Evolutionary conservation across 139 green algal species (phyloP).

Genomic region (Marvania coccoides): DNA sequence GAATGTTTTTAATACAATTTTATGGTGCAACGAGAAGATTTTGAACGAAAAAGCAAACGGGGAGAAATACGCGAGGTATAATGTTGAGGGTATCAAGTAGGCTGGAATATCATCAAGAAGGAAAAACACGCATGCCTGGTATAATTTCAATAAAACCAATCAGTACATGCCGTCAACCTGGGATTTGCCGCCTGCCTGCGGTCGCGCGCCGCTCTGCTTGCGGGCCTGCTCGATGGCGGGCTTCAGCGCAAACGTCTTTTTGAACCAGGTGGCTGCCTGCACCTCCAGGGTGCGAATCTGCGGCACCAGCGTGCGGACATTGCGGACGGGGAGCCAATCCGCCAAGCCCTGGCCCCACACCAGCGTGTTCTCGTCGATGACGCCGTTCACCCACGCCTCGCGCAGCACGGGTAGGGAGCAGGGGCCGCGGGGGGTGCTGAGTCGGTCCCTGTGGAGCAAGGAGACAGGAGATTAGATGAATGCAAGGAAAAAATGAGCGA

Average conservation of each 20-base stretch:
- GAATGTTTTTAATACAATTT: neutral
- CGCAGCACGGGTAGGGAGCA: slow-evolving; percentile 73
- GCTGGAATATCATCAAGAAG: too few species aligned
- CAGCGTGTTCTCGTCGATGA: slow-evolving; percentile 89
- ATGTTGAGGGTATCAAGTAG: too few species aligned
- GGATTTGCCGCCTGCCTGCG: neutral
- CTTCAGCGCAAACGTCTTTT: slow-evolving; percentile 46
- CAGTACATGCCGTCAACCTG: slow-evolving; percentile 49
- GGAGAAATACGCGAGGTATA: too few species aligned
- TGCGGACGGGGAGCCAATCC: slow-evolving; percentile 82
- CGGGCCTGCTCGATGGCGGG: slow-evolving; percentile 31
- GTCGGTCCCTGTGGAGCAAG: slow-evolving; percentile 28
- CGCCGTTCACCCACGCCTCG: slow-evolving; percentile 72
- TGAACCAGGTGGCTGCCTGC: slow-evolving; percentile 52
- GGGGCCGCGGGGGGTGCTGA: slow-evolving; percentile 68
- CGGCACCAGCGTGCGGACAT: slow-evolving; percentile 79
- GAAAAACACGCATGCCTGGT: neutral
- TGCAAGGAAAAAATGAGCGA: neutral
- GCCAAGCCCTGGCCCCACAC: slow-evolving; percentile 84
- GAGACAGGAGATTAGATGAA: neutral
- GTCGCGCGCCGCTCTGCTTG: slow-evolving; percentile 15
- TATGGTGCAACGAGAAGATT: neutral
- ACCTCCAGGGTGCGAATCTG: slow-evolving; percentile 82
- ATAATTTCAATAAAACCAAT: slow-evolving; percentile 9
- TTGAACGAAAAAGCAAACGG: too few species aligned